Evolutionary conservation across 2,329 filamentous ascomycete genomes (phyloP).

Genomic region (Emmonsia crescens): DNA sequence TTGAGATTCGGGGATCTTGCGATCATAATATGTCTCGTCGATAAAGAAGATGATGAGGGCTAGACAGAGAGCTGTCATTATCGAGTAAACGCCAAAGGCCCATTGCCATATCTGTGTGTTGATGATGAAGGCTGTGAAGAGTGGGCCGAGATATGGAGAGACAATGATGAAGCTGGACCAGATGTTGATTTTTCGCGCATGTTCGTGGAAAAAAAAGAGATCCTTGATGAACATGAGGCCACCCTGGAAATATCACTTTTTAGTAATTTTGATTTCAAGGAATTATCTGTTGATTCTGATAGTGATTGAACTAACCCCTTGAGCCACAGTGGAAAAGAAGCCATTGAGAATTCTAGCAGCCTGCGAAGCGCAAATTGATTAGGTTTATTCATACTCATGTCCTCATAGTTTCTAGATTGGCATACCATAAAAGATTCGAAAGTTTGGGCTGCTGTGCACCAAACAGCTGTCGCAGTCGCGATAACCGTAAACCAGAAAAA

Average conservation of each 20-base stretch:
- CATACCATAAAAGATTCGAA: conserved; percentile 29
- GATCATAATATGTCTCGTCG: conserved; percentile 32
- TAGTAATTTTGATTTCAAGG: not conserved
- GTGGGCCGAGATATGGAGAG: conserved; percentile 23
- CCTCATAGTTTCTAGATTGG: not conserved
- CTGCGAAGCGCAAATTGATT: not conserved
- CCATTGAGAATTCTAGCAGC: conserved; percentile 36
- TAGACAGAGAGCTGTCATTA: conserved; percentile 24
- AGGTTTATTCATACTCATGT: not conserved
- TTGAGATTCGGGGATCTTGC: conserved; percentile 19
- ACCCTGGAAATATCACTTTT: conserved; percentile 14
- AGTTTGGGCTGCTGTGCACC: conserved; percentile 27
- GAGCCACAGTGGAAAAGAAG: conserved; percentile 34
- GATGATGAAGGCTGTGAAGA: conserved; percentile 29
- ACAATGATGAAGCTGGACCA: conserved; percentile 29
- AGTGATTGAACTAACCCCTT: conserved; percentile 21
- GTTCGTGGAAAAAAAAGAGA: conserved; percentile 33
- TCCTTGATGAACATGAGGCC: conserved; percentile 37
- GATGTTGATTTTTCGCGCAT: conserved; percentile 32
- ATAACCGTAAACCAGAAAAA: conserved; percentile 32
- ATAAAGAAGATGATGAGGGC: conserved; percentile 24
- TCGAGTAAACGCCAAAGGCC: conserved; percentile 28
- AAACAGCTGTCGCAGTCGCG: conserved; percentile 29
- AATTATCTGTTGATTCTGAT: not conserved
- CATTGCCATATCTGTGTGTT: conserved; percentile 26